Base-by-base conservation (phyloP, 805 yeast species). In the Candida insectorum region DNA sequence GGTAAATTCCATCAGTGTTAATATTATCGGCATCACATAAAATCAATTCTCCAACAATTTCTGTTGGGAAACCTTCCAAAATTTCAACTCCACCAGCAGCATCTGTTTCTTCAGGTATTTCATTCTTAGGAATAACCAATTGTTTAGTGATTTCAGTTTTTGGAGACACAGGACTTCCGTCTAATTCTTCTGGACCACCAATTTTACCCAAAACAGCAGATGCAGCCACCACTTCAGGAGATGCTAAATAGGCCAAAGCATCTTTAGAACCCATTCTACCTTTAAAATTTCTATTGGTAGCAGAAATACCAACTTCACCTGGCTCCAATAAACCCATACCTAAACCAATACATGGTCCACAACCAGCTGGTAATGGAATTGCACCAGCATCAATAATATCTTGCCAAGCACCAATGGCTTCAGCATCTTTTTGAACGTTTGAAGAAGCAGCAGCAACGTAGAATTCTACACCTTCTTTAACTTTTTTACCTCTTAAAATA, bases 191-290 rank as follows among this genome's bases (percentile, higher is more conserved):
- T 2, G 97, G 97, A 26, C 88, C 81, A 16, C 89, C 96, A 52
- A 93, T 93, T 52, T 81, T 80, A 40, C 99, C 99, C 43, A 85
- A 65, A n/a, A 91, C 79, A 2, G 99, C 98, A 39, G 95, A 85
- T 1, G 99, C 97, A 31, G 99, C 97, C 39, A 93, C 99, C 16
- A 93, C 95, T 45, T 89, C 96, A 4, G 99, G 99, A 1, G 97
- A 88, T 0, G 96, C 96, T 45, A 93, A 74, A 60, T 84, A 93
- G 0, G 98, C 98, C 41, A 88, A 68, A 0, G 98, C 98, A 50
- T 93, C 97, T 48, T 83, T 84, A 6, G 95, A 83, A 6, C 99
- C 99, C 99, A 93, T 93, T 67, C 99, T 80, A 41, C 99, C 99
- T 66, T 93, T 93, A 75, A 93, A 93, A 65, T 93, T 93, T 69